Percentiles rank a stretch among this genome's conserved stretches.
These are phyloP conservation scores for Panicum virgatum DNA, from an alignment of 202 grass and related monocot species.

Conservation along the genomic window DNA sequence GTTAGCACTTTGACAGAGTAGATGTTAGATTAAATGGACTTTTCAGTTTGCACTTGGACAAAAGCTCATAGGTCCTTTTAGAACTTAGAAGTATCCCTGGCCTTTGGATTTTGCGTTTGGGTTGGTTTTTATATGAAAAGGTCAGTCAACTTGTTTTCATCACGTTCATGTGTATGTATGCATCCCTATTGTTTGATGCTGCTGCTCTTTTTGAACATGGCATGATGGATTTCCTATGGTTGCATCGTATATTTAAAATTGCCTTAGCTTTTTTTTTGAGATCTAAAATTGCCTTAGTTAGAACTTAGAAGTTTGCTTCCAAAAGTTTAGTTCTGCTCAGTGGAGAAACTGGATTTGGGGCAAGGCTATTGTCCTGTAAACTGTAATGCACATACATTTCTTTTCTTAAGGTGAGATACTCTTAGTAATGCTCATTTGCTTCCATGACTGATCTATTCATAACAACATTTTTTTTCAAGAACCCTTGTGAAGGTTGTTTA, in stretches of 20 bases:
- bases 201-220: conserved; percentile 17
- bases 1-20: conserved; percentile 9
- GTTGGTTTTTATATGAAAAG: not conserved
- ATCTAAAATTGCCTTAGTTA: not conserved
- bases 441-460: not conserved
- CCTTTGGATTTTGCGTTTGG: conserved; percentile 5
- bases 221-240: not conserved
- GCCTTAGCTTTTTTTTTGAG: no score
- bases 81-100: not conserved
- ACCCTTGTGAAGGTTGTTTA: not conserved
- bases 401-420: not conserved
- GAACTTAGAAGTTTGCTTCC: not conserved
- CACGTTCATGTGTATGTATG: not conserved
- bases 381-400: not conserved
- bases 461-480: not conserved
- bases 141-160: not conserved
- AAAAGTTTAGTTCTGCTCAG: not conserved
- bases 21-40: conserved; percentile 20
- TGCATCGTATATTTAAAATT: not conserved
- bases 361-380: conserved; percentile 4
- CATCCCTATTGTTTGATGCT: not conserved
- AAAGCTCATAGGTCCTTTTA: conserved; percentile 6
- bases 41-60: conserved; percentile 29
- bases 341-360: conserved; percentile 4
- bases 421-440: not conserved